Conservation (phyloP, 129 eudicot genomes). For the Silybum marianum region DNA sequence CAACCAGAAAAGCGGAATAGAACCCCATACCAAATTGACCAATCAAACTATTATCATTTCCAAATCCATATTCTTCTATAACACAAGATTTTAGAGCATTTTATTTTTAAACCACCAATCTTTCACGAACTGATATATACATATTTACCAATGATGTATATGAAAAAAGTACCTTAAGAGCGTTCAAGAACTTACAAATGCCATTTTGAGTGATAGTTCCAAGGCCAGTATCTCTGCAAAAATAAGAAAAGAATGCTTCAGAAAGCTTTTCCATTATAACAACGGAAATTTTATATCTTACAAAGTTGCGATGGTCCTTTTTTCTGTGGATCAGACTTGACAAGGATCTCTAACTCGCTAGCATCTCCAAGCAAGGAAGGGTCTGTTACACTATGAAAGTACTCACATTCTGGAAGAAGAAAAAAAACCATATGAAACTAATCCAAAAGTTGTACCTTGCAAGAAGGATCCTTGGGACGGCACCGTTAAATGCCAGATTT, state of each 20-base stretch:
- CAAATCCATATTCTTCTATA: slow-evolving; percentile 88
- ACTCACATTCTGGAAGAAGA: too few species aligned
- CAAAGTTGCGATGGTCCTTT: slow-evolving; percentile 88
- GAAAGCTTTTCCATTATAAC: not conserved
- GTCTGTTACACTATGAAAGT: slow-evolving; percentile 88
- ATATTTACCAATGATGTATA: not conserved
- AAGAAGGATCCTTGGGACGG: too few species aligned
- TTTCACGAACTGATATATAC: not conserved
- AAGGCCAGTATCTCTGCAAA: slow-evolving; percentile 80
- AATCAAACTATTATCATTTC: slow-evolving; percentile 64
- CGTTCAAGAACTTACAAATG: slow-evolving; percentile 82
- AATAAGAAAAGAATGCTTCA: not conserved
- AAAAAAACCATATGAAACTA: too few species aligned
- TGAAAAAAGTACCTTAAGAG: slow-evolving; percentile 62
- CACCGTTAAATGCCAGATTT: too few species aligned
- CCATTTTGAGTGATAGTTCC: slow-evolving; percentile 99
- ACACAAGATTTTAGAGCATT: not conserved
- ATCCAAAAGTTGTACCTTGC: too few species aligned
- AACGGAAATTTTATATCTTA: slow-evolving; percentile 28
- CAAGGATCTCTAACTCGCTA: slow-evolving; percentile 83
- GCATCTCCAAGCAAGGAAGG: slow-evolving; percentile 84
- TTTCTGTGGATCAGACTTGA: slow-evolving; percentile 80
- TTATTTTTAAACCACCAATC: too few species aligned
- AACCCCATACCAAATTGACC: slow-evolving; percentile 41
- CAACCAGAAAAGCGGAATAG: slow-evolving; percentile 95